Conservation (phyloP, 495 filamentous ascomycete genomes). For the Neurospora sp. region DNA sequence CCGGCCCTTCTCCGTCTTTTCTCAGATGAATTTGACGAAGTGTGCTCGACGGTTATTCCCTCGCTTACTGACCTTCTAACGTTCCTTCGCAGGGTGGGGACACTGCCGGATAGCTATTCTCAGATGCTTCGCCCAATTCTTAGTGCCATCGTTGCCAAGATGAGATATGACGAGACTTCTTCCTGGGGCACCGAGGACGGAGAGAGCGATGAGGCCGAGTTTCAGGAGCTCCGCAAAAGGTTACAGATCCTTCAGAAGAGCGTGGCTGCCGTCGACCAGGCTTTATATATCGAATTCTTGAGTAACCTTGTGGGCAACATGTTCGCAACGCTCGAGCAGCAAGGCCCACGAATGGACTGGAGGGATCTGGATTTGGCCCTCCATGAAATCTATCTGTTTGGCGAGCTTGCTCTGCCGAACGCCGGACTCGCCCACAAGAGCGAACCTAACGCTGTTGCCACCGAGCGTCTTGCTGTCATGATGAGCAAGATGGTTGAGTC, state of each 20-base stretch:
- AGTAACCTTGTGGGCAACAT: constrained; percentile 72
- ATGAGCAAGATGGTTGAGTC: constrained; percentile 91
- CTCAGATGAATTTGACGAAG: constrained; percentile 94
- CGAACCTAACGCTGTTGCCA: constrained; percentile 60
- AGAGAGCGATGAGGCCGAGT: constrained; percentile 96
- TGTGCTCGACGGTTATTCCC: constrained; percentile 88
- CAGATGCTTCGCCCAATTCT: constrained; percentile 77
- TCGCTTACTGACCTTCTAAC: constrained; percentile 83
- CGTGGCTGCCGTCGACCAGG: constrained; percentile 74
- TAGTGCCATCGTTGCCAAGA: constrained; percentile 84
- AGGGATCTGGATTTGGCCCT: constrained; percentile 92
- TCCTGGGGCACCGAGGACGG: constrained; percentile 92
- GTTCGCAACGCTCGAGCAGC: constrained; percentile 63
- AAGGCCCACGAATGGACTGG: constrained; percentile 74
- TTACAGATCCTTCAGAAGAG: constrained; percentile 85
- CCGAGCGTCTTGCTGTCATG: constrained; percentile 74
- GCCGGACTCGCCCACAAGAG: constrained; percentile 76
- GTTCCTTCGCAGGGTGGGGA: constrained; percentile 68
- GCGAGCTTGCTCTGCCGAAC: constrained; percentile 77
- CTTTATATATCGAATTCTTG: constrained; percentile 74
- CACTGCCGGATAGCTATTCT: constrained; percentile 56
- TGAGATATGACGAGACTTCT: constrained; percentile 91
- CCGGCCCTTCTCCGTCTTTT: constrained; percentile 85
- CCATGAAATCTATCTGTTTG: constrained; percentile 94
- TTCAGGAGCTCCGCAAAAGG: constrained; percentile 82